Percentiles rank a stretch among this genome's conserved stretches.
Conservation (phyloP, 1,284 basidiomycete genomes). For the Sporisorium iseilematis-ciliati region DNA sequence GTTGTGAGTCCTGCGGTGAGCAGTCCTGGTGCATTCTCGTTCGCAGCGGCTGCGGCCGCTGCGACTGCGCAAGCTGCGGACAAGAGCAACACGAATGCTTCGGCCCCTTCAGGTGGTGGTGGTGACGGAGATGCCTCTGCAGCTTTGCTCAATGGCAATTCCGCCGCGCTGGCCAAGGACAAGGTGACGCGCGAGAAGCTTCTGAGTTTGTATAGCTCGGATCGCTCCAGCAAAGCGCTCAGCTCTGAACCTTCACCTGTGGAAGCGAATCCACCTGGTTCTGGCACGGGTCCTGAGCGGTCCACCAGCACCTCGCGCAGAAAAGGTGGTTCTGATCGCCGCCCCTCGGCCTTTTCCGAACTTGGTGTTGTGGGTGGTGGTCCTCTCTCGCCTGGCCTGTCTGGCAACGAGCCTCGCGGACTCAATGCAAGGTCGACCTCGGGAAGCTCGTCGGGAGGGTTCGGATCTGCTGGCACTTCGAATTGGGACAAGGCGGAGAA, state of each 20-base stretch:
- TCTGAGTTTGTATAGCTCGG: conserved; percentile 60
- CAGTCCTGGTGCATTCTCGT: conserved; percentile 62
- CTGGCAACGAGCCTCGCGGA: conserved; percentile 46
- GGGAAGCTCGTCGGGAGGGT: conserved; percentile 32
- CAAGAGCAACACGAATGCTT: conserved; percentile 25
- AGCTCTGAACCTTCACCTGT: conserved; percentile 37
- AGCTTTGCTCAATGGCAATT: conserved; percentile 27
- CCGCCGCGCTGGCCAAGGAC: conserved; percentile 42
- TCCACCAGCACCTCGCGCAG: conserved; percentile 44
- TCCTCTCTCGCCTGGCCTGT: conserved; percentile 34
- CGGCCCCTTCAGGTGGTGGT: conserved; percentile 9
- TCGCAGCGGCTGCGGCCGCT: conserved; percentile 58
- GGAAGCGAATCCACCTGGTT: conserved; percentile 21
- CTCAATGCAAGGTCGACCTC: conserved; percentile 55
- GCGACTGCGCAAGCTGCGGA: conserved; percentile 35
- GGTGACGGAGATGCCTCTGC: conserved; percentile 37
- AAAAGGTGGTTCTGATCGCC: conserved; percentile 39
- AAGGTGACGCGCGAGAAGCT: conserved; percentile 51
- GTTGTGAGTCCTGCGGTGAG: conserved; percentile 44
- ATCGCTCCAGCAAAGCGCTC: conserved; percentile 31
- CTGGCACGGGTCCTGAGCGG: conserved; percentile 24
- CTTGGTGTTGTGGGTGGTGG: conserved; percentile 31
- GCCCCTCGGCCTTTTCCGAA: conserved; percentile 38
- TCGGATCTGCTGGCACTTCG: conserved; percentile 29
- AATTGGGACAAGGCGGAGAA: conserved; percentile 49